Conservation (phyloP, 1,284 basidiomycete species). For the Afroboletus lepidellus region DNA sequence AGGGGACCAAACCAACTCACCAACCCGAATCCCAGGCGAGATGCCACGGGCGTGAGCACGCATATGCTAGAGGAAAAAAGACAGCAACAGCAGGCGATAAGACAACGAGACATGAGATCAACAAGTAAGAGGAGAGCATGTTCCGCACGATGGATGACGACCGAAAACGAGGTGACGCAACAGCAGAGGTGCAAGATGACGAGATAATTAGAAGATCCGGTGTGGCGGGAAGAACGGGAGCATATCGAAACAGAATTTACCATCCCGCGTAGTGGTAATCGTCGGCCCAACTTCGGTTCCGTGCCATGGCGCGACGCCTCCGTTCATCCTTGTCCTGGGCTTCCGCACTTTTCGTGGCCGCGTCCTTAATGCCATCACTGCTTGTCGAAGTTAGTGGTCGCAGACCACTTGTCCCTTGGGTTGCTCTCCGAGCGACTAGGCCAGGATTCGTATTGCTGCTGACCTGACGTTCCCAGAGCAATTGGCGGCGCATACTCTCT, state of each 20-base stretch:
- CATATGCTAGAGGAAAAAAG: slow-evolving; percentile 20
- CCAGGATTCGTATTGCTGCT: slow-evolving; percentile 50
- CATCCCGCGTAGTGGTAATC: slow-evolving; percentile 68
- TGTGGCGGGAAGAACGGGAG: slow-evolving; percentile 8
- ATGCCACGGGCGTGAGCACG: slow-evolving; percentile 9
- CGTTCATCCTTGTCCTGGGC: slow-evolving; percentile 39
- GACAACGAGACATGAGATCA: slow-evolving; percentile 9
- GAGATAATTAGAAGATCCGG: slow-evolving; percentile 30
- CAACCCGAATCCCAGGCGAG: slow-evolving; percentile 11
- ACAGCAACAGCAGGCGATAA: slow-evolving; percentile 10
- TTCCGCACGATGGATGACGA: slow-evolving; percentile 20
- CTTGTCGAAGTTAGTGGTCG: slow-evolving; percentile 42
- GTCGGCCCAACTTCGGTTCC: slow-evolving; percentile 69
- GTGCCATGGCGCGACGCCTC: slow-evolving; percentile 45
- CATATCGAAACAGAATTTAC: slow-evolving; percentile 41
- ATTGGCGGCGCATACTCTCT: slow-evolving; percentile 77
- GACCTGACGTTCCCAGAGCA: slow-evolving; percentile 83
- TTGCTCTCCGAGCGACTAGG: slow-evolving; percentile 38
- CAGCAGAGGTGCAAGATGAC: slow-evolving; percentile 20
- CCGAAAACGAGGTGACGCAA: slow-evolving; percentile 16
- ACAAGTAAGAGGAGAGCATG: slow-evolving; percentile 24
- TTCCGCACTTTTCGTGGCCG: slow-evolving; percentile 17
- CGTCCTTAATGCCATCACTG: slow-evolving; percentile 18
- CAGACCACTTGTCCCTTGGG: slow-evolving; percentile 36
- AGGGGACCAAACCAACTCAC: slow-evolving; percentile 12